These are phyloP conservation scores for Pascua guehoae DNA, from an alignment of 1,284 basidiomycete genomes.

Conservation along the genomic window DNA sequence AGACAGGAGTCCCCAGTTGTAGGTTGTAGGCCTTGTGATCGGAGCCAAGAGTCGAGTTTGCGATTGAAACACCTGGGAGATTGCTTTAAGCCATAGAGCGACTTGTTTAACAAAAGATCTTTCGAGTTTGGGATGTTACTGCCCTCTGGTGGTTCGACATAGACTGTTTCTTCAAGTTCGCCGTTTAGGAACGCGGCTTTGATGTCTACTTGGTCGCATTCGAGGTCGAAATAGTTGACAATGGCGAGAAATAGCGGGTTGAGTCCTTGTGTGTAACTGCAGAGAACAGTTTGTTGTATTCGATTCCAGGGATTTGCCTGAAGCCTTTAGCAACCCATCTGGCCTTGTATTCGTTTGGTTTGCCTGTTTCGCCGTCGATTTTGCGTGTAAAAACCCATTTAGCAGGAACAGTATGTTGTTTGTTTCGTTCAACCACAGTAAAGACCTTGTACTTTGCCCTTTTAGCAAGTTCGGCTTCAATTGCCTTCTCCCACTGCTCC, in stretches of 20 bases:
- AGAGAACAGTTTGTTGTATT: conserved; percentile 22
- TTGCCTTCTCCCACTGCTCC: conserved; percentile 17
- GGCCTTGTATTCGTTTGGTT: conserved; percentile 14
- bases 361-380: conserved; percentile 14
- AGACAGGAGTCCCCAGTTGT: too few relatives aligned
- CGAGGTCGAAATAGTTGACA: conserved; percentile 23
- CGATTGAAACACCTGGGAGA: conserved; percentile 29
- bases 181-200: conserved; percentile 8
- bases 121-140: too few relatives aligned
- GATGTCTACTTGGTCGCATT: conserved; percentile 32
- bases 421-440: conserved; percentile 1
- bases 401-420: conserved; percentile 1
- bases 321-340: conserved; percentile 18
- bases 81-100: conserved; percentile 30
- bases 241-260: conserved; percentile 21
- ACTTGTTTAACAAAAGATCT: too few relatives aligned
- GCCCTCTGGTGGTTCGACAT: too few relatives aligned
- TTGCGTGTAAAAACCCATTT: conserved; percentile 18
- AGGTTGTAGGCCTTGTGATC: too few relatives aligned
- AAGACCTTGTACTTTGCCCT: conserved; percentile 25
- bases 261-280: conserved; percentile 27
- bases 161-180: too few relatives aligned
- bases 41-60: conserved; percentile 3
- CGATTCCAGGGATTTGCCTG: conserved; percentile 15
- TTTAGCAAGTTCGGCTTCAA: conserved; percentile 16